Base-by-base conservation (phyloP, 768 basidiomycete species). In the Naganishia vishniacii region DNA sequence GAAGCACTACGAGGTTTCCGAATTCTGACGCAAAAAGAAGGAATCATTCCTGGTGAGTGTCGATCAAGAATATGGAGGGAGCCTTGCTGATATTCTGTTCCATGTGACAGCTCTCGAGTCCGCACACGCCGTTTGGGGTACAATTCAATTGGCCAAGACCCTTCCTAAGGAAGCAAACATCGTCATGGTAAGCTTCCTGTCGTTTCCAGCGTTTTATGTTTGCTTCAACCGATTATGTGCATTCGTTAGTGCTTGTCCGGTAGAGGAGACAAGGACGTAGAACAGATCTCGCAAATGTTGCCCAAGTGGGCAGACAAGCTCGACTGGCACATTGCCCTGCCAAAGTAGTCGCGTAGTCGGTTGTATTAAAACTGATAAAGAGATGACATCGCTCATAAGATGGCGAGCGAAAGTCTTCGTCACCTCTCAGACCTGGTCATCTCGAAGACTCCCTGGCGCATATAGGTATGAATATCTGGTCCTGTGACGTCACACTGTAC, bases 261-360 rank as follows among this genome's bases (percentile, higher is more conserved):
- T 53, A 85, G 94, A 67, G 95, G 95, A 18, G 92, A 98, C 78
- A 98, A 98, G 78, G 94, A 99, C 73, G 95, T 99, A 3, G 88
- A 94, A 69, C 88, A 98, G 73, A 92, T 99, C 63, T 91, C 88
- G n/a, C 80, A 93, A 71, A 80, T 97, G 42, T 81, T 99, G 61
- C 94, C 94, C 12, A 89, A 94, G 78, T 97, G 93, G 94, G 91
- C 88, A 12, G 87, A 95, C 72, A 85, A 79, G 69, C 82, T 98
- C 37, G 88, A 93, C 81, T 98, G 94, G 94, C 90, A 93, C 70
- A 80, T 93, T n/a, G 73, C 71, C 60, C 53, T 56, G 8, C 53
- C 53, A 5, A 56, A 56, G 23, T 56, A 56, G 32, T n/a, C n/a
- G n/a, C n/a, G n/a, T n/a, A n/a, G n/a, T n/a, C n/a, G n/a, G n/a